phyloP scores from a whole-genome alignment of 202 grass and related monocot genomes.

The Musa balbisiana region DNA sequence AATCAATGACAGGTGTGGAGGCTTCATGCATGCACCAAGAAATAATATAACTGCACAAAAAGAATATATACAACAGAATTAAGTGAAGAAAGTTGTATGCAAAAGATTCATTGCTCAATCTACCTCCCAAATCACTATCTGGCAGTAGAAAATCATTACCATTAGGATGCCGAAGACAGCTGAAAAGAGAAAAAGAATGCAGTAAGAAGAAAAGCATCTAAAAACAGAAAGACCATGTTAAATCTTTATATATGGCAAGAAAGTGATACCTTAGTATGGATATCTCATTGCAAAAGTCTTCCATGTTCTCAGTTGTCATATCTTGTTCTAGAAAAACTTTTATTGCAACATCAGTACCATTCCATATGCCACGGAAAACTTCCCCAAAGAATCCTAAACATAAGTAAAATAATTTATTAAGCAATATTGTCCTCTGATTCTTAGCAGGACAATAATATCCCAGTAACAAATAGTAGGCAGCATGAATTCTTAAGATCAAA shows the following conservation, averaged over 20 bases:
- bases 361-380: constrained; percentile 98
- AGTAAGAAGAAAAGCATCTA: constrained; percentile 26
- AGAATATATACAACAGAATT: constrained; percentile 19
- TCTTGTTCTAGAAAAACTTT: constrained; percentile 99
- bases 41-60: constrained; percentile 85
- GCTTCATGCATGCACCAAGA: constrained; percentile 97
- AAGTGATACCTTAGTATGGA: constrained; percentile 73
- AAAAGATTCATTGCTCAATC: neutral
- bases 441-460: neutral
- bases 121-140: neutral
- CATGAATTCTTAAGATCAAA: too few species aligned
- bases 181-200: constrained; percentile 45
- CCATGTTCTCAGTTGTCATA: constrained; percentile 98
- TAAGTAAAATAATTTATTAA: constrained; percentile 15
- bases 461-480: too few species aligned
- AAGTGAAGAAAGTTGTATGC: neutral
- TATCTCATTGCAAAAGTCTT: constrained; percentile 99
- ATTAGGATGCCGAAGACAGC: constrained; percentile 94
- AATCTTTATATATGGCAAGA: neutral
- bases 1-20: constrained; percentile 92
- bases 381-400: constrained; percentile 88
- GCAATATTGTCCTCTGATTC: neutral
- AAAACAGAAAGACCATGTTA: constrained; percentile 21
- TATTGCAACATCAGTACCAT: constrained; percentile 97
- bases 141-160: constrained; percentile 50